Evolutionary conservation across 805 yeast species (phyloP).

Genomic region (Candida lessepsii): DNA sequence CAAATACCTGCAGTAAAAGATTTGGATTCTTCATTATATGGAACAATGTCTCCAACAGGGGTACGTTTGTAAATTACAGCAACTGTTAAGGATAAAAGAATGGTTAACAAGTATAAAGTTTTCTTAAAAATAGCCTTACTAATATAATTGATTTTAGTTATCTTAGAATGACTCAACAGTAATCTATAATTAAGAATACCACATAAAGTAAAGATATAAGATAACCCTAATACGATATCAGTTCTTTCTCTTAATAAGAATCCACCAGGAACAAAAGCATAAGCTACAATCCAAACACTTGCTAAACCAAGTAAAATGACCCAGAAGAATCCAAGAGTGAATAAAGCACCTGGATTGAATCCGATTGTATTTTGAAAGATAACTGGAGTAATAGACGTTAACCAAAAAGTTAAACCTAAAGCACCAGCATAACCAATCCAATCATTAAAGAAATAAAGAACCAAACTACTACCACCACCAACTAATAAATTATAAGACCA

Average conservation of each 20-base stretch:
- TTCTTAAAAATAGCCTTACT: conserved; percentile 21
- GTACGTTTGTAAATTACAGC: conserved; percentile 55
- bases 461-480: conserved; percentile 50
- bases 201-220: conserved; percentile 51
- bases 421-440: conserved; percentile 83
- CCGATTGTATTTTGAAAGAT: conserved; percentile 58
- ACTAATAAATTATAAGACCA: conserved; percentile 32
- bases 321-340: conserved; percentile 48
- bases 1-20: conserved; percentile 93
- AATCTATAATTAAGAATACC: conserved; percentile 48
- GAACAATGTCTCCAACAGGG: conserved; percentile 31
- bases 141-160: conserved; percentile 20
- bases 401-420: conserved; percentile 55
- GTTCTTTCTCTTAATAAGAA: conserved; percentile 84
- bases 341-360: conserved; percentile 54
- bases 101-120: conserved; percentile 34
- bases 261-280: conserved; percentile 97
- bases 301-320: conserved; percentile 63
- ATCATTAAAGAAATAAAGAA: conserved; percentile 52
- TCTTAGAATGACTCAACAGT: conserved; percentile 22
- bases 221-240: conserved; percentile 62
- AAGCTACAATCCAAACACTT: conserved; percentile 96
- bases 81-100: conserved; percentile 51
- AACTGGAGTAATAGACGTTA: conserved; percentile 58
- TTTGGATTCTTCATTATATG: conserved; percentile 48